These are phyloP conservation scores for Termitomyces sp. DNA, from an alignment of 768 basidiomycete genomes.

Conservation along the genomic window DNA sequence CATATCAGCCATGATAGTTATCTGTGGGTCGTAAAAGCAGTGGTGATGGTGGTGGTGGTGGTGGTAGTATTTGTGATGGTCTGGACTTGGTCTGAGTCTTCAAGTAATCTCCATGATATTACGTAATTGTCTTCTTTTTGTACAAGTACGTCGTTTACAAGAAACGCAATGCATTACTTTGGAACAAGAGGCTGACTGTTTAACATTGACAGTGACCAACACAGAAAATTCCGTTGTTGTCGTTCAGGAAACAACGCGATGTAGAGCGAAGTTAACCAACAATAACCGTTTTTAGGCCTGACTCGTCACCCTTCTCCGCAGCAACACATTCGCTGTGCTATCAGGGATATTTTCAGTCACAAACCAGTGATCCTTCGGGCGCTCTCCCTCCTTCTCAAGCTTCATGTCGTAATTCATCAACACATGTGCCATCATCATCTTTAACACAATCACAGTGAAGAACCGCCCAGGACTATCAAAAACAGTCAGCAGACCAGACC, in stretches of 20 bases:
- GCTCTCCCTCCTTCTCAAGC: conserved; percentile 9
- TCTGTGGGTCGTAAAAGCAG: not conserved
- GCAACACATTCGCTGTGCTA: conserved; percentile 7
- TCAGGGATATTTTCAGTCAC: conserved; percentile 6
- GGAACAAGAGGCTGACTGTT: not conserved
- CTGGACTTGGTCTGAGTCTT: not conserved
- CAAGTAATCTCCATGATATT: not conserved
- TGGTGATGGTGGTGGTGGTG: not conserved
- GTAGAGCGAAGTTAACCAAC: not conserved
- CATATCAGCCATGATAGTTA: conserved; percentile 50
- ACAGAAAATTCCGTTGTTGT: not conserved
- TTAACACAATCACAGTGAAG: conserved; percentile 33
- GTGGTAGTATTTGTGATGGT: not conserved
- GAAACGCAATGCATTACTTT: not conserved
- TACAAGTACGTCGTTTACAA: not conserved
- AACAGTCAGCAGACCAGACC: not conserved
- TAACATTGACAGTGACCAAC: not conserved
- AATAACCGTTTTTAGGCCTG: not conserved
- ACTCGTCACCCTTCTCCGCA: conserved; percentile 4
- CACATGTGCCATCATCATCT: conserved; percentile 30
- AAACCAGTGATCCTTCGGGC: conserved; percentile 8
- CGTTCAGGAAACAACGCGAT: not conserved
- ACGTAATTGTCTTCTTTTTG: not conserved
- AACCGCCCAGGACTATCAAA: conserved; percentile 34
- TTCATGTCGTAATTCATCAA: conserved; percentile 34